These are phyloP conservation scores for Phascolomyces articulosus DNA, from an alignment of 371 early-diverging fungal species.

Conservation along the genomic window DNA sequence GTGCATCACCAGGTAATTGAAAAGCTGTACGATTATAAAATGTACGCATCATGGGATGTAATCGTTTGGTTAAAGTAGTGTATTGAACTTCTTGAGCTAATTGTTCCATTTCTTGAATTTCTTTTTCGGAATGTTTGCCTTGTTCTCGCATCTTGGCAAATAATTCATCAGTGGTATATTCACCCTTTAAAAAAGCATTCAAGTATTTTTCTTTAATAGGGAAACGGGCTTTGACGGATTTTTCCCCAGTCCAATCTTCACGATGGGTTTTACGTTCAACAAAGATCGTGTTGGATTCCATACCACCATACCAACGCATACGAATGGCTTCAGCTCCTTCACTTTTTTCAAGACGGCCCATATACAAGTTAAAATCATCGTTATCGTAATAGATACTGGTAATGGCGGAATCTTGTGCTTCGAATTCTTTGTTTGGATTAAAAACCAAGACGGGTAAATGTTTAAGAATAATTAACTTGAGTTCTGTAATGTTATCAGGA, in stretches of 20 bases:
- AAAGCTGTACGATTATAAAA: constrained; percentile 99
- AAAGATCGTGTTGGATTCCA: constrained; percentile 86
- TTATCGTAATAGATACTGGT: constrained; percentile 99
- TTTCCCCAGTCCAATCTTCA: constrained; percentile 98
- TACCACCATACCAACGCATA: constrained; percentile 98
- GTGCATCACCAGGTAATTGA: constrained; percentile 98
- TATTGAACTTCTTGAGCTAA: constrained; percentile 89
- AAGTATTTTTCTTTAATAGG: constrained; percentile 96
- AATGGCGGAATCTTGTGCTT: constrained; percentile 87
- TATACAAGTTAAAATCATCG: constrained; percentile 91
- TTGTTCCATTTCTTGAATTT: constrained; percentile 77
- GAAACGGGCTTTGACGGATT: constrained; percentile 96
- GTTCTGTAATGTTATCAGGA: constrained; percentile 97
- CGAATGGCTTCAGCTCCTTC: constrained; percentile 95
- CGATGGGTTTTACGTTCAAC: constrained; percentile 99
- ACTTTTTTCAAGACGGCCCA: constrained; percentile 90
- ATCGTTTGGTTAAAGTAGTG: constrained; percentile 72
- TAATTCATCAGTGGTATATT: constrained; percentile 79
- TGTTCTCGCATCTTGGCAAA: constrained; percentile 86
- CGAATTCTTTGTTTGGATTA: constrained; percentile 77
- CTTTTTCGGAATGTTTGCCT: constrained; percentile 81
- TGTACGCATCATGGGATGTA: constrained; percentile 92
- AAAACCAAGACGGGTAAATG: constrained; percentile 98
- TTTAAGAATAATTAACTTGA: constrained; percentile 93
- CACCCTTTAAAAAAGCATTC: constrained; percentile 84